phyloP scores from a whole-genome alignment of 768 basidiomycete genomes.

The Boletus barrowsii region DNA sequence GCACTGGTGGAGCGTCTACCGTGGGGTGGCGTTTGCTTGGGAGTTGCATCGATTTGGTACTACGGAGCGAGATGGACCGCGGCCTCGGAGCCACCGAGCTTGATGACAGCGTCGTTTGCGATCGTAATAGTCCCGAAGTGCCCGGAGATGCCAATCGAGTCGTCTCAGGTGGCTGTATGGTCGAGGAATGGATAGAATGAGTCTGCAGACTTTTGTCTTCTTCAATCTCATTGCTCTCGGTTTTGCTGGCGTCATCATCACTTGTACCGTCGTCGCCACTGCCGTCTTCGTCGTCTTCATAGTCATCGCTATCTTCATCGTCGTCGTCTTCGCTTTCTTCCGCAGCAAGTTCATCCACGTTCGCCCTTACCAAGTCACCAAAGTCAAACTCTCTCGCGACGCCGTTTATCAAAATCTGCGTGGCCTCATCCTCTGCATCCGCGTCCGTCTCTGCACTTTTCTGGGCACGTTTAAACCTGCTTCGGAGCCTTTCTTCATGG shows the following conservation, averaged over 20 bases:
- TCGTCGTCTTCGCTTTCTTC: conserved; percentile 58
- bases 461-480: conserved; percentile 69
- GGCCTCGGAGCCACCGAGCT: conserved; percentile 5
- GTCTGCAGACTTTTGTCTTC: conserved; percentile 5
- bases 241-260: conserved; percentile 41
- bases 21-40: conserved; percentile 17
- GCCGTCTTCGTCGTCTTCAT: conserved; percentile 28
- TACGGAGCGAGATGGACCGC: conserved; percentile 46
- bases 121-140: neutral
- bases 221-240: conserved; percentile 20
- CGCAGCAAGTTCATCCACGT: conserved; percentile 77
- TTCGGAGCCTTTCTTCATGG: conserved; percentile 88
- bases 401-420: conserved; percentile 73
- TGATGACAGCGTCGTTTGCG: conserved; percentile 6
- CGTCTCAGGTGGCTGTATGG: conserved; percentile 1
- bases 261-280: conserved; percentile 36
- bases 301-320: conserved; percentile 42
- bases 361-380: conserved; percentile 72
- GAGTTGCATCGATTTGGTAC: conserved; percentile 44
- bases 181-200: neutral
- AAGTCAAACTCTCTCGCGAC: conserved; percentile 82
- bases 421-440: conserved; percentile 76
- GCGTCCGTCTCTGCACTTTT: conserved; percentile 43
- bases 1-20: conserved; percentile 42
- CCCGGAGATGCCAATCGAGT: neutral